Evolutionary conservation across 192 early-diverging fungal genomes (phyloP), one percentile per base, ranked within the genome.

Genomic region (Rhizophagus clarus): DNA sequence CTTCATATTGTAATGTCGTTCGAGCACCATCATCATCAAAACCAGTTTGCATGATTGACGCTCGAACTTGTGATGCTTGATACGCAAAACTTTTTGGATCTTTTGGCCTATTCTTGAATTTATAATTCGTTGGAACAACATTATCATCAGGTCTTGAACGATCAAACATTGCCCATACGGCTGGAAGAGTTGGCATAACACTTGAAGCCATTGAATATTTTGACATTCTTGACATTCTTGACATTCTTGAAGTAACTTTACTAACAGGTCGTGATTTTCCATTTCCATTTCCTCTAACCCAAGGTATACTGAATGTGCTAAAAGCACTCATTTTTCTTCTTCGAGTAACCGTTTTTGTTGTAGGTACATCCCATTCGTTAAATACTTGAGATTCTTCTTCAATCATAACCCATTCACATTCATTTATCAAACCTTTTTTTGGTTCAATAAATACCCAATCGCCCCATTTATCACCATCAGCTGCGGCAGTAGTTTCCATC

Each of bases 391-490:
- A 37, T 71, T 79, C 45, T n/a, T 79, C 68, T 79, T 79, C 77
- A 26, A 79, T 71, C 77, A 79, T 71, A 14, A 79, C 63, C 77
- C 77, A 79, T 61, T 79, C 77, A n/a, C 77, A 79, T 61, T 79
- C 77, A 34, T 79, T 26, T 26, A 71, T 10, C 7, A 79, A 61
- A 20, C 69, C 77, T 79, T 79, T 79, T 61, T 51, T 51, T 28
- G 77, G 77, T 61, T 79, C 77, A 29, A 79, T 71, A 26, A 79
- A 79, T 9, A 79, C 68, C 77, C 77, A 79, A n/a, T 79, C 77
- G 17, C 77, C 77, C 77, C 77, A 79, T 22, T 45, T 34, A 60
- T 62, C 77, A n/a, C 37, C 68, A 24, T 66, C 28, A 8, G 49
- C 49, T n/a, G 31, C 49, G 9, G 67, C 69, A 12, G 68, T 79